Evolutionary conservation across 192 early-diverging fungal species (phyloP), one percentile per base, ranked within the genome.

Genomic region (Backusella tarrabulga): DNA sequence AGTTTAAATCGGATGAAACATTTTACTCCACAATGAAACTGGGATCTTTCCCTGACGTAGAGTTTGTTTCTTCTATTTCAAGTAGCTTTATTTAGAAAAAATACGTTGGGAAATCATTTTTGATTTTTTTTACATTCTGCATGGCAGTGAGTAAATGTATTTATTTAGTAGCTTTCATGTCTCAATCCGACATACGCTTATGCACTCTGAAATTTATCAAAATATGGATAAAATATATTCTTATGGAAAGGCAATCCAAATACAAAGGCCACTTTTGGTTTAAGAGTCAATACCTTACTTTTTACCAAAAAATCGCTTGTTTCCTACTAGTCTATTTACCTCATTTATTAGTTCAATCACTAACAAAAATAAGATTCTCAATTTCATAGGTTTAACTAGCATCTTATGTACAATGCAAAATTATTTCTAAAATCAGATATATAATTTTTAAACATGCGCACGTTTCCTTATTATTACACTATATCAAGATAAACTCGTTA

Each of bases 141-240:
- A 44, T 44, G 42, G 42, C 15, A 44, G 3, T 17, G 42, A 17
- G 42, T 44, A 14, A 5, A 44, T 44, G 4, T 14, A 17, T 44
- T 17, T 44, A 15, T 17, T 14, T 17, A 44, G 4, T n/a, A 35
- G 3, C 86, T 82, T 79, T 87, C 87, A n/a, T 66, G 60, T 6
- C 6, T 50, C 19, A 50, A 50, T 50, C 3, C 12, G 15, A 8
- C 12, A 26, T 26, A 63, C 26, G 11, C 23, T 63, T 26, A 29
- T 23, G 23, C 56, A 63, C 11, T 60, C 21, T 63, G 56, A 63
- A 63, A 9, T 26, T 63, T 63, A 23, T 63, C 6, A 26, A 60
- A 26, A 63, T 29, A 63, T 56, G n/a, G 54, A 2, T 8, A 56
- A 56, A 56, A 21, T 21, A 63, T 63, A 63, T 63, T 29, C 56